Conservation (phyloP, 805 yeast species). For the Kuraishia floccosa region DNA sequence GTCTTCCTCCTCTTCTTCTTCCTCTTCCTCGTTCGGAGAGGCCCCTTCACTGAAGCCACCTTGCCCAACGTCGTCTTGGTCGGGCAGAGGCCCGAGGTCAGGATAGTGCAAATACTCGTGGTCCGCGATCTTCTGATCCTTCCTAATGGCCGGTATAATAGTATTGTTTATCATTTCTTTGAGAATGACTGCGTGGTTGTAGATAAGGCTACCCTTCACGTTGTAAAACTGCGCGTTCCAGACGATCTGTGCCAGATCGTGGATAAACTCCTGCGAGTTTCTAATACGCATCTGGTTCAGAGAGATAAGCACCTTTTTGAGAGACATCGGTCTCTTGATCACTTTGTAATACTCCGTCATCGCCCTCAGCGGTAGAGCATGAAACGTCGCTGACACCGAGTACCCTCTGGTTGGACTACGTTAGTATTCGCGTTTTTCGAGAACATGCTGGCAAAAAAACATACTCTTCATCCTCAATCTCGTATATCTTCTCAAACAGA, state of each 20-base stretch:
- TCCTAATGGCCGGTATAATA: conserved; percentile 35
- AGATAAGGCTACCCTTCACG: conserved; percentile 54
- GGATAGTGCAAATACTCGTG: conserved; percentile 37
- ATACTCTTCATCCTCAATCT: conserved; percentile 11
- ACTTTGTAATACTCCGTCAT: conserved; percentile 70
- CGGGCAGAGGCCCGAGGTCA: conserved; percentile 61
- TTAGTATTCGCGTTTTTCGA: not conserved
- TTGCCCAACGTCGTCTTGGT: conserved; percentile 9
- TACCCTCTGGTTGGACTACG: not conserved
- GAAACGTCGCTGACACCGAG: conserved; percentile 32
- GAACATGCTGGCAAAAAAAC: not conserved
- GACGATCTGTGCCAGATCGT: conserved; percentile 72
- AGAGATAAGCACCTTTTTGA: conserved; percentile 56
- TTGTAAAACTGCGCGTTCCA: conserved; percentile 89
- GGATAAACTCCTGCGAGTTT: conserved; percentile 56
- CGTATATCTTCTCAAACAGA: conserved; percentile 6
- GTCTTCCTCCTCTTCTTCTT: conserved; percentile 11
- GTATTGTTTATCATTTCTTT: conserved; percentile 36
- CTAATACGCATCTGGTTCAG: conserved; percentile 43
- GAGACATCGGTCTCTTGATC: conserved; percentile 72
- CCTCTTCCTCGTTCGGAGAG: conserved; percentile 7
- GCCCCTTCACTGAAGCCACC: not conserved
- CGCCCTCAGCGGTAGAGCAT: conserved; percentile 64
- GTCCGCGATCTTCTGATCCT: conserved; percentile 25
- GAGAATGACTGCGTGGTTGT: conserved; percentile 53